Base-by-base conservation (phyloP, 108 stramenopile species). In the Stephanodiscus minutulus region DNA sequence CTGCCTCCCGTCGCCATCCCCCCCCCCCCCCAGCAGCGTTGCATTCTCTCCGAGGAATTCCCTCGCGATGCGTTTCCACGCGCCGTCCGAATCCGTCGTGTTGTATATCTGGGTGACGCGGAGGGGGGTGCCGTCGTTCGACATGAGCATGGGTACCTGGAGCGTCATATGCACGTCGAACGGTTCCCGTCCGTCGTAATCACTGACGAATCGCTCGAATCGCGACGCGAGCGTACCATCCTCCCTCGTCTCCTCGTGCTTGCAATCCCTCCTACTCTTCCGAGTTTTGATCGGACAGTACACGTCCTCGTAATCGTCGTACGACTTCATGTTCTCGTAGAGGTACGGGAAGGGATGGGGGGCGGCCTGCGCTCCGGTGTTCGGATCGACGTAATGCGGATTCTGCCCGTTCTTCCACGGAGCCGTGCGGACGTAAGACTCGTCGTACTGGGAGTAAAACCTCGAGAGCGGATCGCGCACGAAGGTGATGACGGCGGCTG, bases 51-150 rank as follows among this genome's bases (percentile, higher is more conserved):
- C 78, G 36, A 79, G 7, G 55, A 47, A 67, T 44, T 68, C 47
- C n/a, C 20, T 31, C 24, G 60, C 39, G 25, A 68, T 79, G 18
- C 37, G 1, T 35, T 58, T 54, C 71, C 71, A 72, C 12, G 39
- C 66, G 15, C 59, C 50, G 12, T 73, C 49, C 13, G 47, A 33
- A 64, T 69, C 67, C 8, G 62, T 69, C n/a, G 72, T 73, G 47
- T 79, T 79, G 77, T 79, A 79, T 54, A 71, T 72, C 58, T 79
- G 64, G 36, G 70, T 79, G 8, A 79, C 33, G 49, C 68, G 66
- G 6, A 79, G 31, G 7, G 79, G 62, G 13, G 43, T 18, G 28
- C 79, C 72, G 61, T 68, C 49, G 0, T 9, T 20, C n/a, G 53
- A 57, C 4, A 68, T 69, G 6, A 80, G 62, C 62, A 80, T 63